Evolutionary conservation across 2,329 filamentous ascomycete species (phyloP).

Genomic region (Alternaria arborescens): DNA sequence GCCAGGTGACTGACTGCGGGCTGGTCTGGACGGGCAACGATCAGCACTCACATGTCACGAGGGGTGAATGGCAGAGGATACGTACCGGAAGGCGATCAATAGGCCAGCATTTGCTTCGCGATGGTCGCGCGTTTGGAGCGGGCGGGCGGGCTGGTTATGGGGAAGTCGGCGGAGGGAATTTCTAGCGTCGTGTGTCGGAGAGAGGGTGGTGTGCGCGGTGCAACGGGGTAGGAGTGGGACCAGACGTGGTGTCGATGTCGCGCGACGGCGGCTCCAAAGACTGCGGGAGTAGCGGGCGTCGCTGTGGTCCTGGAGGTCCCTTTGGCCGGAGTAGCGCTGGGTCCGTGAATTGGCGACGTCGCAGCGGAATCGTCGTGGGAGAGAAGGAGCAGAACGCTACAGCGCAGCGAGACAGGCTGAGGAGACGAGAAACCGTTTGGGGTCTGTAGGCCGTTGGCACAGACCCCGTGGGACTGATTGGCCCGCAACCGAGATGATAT

Average conservation of each 20-base stretch:
- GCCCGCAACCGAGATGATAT: constrained; percentile 27
- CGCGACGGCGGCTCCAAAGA: constrained; percentile 23
- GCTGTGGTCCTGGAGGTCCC: constrained; percentile 14
- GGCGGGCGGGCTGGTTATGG: constrained; percentile 23
- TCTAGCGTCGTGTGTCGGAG: constrained; percentile 21
- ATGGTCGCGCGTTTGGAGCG: constrained; percentile 13
- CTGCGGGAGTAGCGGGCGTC: constrained; percentile 9
- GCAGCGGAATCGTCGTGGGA: constrained; percentile 42
- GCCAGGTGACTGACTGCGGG: constrained; percentile 50
- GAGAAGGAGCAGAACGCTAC: constrained; percentile 21
- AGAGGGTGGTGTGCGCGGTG: constrained; percentile 19
- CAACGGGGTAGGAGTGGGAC: constrained; percentile 29
- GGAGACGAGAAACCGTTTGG: constrained; percentile 11
- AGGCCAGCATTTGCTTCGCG: constrained; percentile 43
- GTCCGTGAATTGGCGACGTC: constrained; percentile 39
- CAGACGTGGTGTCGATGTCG: constrained; percentile 22
- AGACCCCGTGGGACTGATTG: constrained; percentile 11
- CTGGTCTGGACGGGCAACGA: constrained; percentile 34
- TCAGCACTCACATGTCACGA: constrained; percentile 34
- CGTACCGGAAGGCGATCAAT: constrained; percentile 44
- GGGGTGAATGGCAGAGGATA: constrained; percentile 11
- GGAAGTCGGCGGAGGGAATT: constrained; percentile 12
- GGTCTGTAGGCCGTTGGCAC: constrained; percentile 11
- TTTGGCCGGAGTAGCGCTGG: constrained; percentile 17
- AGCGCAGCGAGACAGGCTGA: constrained; percentile 15